These are phyloP conservation scores for Solanum bulbocastanum DNA, from an alignment of 257 asterid genomes.

Conservation along the genomic window DNA sequence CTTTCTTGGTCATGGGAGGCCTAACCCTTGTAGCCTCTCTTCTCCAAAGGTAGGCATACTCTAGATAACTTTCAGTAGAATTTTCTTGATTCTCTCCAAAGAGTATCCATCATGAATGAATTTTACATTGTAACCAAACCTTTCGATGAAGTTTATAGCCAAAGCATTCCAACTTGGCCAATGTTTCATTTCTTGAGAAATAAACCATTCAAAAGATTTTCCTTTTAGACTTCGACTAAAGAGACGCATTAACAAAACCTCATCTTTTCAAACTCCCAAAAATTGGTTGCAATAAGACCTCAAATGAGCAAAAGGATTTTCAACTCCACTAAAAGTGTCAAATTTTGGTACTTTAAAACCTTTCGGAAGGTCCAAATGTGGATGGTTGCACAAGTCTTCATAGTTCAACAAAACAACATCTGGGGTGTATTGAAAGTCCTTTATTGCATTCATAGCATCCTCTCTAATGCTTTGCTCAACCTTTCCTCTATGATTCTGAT, in stretches of 20 bases:
- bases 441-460: background rate
- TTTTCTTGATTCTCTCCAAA: background rate
- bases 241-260: background rate
- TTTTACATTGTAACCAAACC: background rate
- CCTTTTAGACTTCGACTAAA: background rate
- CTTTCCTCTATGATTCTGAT: background rate
- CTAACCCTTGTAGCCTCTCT: background rate
- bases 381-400: background rate
- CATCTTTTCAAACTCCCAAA: background rate
- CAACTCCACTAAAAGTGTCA: background rate
- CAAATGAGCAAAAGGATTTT: background rate
- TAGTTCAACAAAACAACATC: too few species aligned
- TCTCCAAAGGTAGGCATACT: background rate
- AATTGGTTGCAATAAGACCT: background rate
- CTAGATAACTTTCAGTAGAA: background rate
- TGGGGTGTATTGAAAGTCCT: background rate
- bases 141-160: too few species aligned
- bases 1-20: background rate
- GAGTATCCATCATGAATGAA: background rate
- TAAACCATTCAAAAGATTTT: background rate
- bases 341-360: background rate
- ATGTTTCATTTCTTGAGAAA: background rate
- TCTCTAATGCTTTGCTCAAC: background rate
- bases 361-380: too few species aligned
- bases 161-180: background rate